Evolutionary conservation across 345 rosid species (phyloP).

Genomic region (Erucastrum elatum): DNA sequence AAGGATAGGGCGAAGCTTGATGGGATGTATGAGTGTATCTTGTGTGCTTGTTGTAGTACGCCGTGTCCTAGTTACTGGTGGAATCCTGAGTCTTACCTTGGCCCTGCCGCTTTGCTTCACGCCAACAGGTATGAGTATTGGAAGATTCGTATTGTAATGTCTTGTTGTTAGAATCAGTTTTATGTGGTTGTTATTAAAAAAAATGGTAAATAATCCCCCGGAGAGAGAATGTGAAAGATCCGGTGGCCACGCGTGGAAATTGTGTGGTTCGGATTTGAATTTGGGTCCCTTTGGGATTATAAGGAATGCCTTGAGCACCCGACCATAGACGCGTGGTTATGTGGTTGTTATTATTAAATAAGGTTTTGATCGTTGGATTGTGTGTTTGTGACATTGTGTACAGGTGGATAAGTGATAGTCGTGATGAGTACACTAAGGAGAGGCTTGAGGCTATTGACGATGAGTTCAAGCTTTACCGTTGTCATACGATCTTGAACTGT

Average conservation of each 20-base stretch:
- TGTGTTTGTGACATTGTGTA: conserved; percentile 29
- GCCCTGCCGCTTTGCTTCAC: conserved; percentile 94
- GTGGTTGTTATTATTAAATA: not conserved
- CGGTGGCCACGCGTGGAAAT: too few species aligned
- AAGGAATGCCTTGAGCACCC: too few species aligned
- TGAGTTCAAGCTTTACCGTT: conserved; percentile 96
- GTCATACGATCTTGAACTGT: conserved; percentile 96
- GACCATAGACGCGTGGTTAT: not conserved
- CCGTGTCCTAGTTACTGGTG: conserved; percentile 99
- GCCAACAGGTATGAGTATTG: conserved; percentile 61
- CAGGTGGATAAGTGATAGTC: conserved; percentile 99
- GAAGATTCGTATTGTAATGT: not conserved
- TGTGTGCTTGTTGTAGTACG: conserved; percentile 95
- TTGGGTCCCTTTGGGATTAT: too few species aligned
- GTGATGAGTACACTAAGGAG: conserved; percentile 92
- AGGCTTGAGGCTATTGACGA: conserved; percentile 81
- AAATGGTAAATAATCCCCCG: too few species aligned
- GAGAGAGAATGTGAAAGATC: too few species aligned
- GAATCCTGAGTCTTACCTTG: conserved; percentile 95
- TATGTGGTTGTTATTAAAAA: not conserved
- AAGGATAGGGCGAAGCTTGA: conserved; percentile 90
- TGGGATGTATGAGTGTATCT: conserved; percentile 97
- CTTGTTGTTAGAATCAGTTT: not conserved
- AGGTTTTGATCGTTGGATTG: not conserved
- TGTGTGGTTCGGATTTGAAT: too few species aligned